Evolutionary conservation across 345 rosid species (phyloP).

Genomic region (Odontarrhena argentea): DNA sequence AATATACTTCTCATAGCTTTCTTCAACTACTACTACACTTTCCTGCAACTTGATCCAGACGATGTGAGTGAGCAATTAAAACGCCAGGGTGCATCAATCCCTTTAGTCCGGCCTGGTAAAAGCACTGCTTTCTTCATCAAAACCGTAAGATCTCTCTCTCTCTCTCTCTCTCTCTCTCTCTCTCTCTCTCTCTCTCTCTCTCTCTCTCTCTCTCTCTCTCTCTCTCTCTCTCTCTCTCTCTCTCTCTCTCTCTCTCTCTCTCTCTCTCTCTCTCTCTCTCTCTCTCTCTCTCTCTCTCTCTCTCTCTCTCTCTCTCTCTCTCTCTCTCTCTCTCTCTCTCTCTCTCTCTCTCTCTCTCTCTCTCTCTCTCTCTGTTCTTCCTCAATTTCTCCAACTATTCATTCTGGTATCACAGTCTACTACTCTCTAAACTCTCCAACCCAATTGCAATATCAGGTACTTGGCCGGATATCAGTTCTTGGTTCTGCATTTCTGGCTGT

Average conservation of each 20-base stretch:
- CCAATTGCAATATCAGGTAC: slow-evolving; percentile 56
- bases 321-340: not conserved
- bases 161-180: not conserved
- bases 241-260: slow-evolving; percentile 1
- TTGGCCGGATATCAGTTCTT: slow-evolving; percentile 90
- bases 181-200: not conserved
- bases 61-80: slow-evolving; percentile 98
- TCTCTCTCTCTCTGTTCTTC: not conserved
- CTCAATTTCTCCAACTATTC: not conserved
- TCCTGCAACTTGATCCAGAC: slow-evolving; percentile 95
- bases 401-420: not conserved
- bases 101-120: slow-evolving; percentile 93
- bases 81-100: slow-evolving; percentile 97
- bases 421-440: not conserved
- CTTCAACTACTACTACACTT: slow-evolving; percentile 98
- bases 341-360: not conserved
- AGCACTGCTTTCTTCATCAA: slow-evolving; percentile 84
- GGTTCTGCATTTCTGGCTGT: slow-evolving; percentile 87
- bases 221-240: not conserved
- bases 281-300: not conserved
- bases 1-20: slow-evolving; percentile 91
- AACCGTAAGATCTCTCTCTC: slow-evolving; percentile 54
- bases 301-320: not conserved
- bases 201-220: not conserved
- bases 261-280: not conserved